Evolutionary conservation across 176 grass and related monocot genomes (phyloP).

Genomic region (Carex kokanica): DNA sequence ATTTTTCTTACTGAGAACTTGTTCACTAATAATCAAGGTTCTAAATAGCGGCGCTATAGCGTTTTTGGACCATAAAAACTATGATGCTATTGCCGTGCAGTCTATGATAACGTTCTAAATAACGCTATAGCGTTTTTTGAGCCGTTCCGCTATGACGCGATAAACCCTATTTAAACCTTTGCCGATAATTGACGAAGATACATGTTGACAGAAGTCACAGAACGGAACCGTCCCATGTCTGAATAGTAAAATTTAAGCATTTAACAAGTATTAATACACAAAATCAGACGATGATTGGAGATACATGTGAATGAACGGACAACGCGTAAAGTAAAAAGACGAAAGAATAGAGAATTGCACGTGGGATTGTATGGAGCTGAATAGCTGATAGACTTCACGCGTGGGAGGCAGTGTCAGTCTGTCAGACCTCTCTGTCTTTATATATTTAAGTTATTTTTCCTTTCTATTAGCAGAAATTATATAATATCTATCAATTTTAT

Average conservation of each 20-base stretch:
- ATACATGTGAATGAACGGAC: background rate
- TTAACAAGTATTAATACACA: background rate
- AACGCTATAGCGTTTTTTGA: no score
- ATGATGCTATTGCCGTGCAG: no score
- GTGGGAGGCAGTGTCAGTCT: conserved; percentile 3
- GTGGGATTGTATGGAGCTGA: conserved; percentile 16
- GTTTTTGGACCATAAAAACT: no score
- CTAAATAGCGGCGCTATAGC: no score
- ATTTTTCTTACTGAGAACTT: no score
- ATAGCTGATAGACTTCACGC: conserved; percentile 6
- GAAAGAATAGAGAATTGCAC: conserved; percentile 15
- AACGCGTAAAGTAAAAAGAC: conserved; percentile 16
- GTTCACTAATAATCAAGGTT: no score
- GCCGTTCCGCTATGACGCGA: no score
- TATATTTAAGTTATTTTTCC: background rate
- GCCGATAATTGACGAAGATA: no score
- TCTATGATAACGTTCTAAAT: no score
- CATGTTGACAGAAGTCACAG: background rate
- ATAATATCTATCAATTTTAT: background rate
- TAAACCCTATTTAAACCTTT: no score
- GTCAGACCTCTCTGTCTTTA: background rate
- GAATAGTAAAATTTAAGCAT: background rate
- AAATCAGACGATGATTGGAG: background rate
- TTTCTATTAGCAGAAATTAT: background rate
- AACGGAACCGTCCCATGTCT: background rate